Evolutionary conservation across 306 rosid genomes (phyloP), one percentile per base, ranked within the genome.

Genomic region (Citrullus amarus): DNA sequence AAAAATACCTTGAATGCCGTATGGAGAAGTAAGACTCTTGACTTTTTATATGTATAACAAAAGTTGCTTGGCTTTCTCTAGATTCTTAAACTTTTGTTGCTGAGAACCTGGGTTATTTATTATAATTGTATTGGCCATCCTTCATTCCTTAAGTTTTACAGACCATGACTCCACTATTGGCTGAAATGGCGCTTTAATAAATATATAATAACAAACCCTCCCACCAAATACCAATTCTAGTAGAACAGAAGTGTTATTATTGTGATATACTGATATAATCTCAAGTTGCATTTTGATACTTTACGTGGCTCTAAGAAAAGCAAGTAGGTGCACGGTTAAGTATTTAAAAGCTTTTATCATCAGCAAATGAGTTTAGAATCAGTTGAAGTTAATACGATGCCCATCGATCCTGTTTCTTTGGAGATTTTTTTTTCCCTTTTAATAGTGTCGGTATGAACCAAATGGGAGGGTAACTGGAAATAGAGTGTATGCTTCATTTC

Each of bases 1-100:
- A 92, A 84, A 88, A 85, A 79, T 94, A 94, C 80, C 83, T 94
- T 48, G 82, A 89, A 69, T 94, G 98, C 78, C 98, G 95, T 14
- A 94, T 92, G 98, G 90, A 90, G 69, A 94, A 90, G 98, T 92
- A 72, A 89, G 97, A 86, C 28, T 75, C 16, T 41, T 59, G 73
- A 70, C 58, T 79, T 83, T n/a, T n/a, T 75, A 12, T 25, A 30
- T 66, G 65, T 22, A 58, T 58, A n/a, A 58, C 41, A 43, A 18
- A 11, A 32, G 68, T 51, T 32, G 79, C 44, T 67, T 69, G 78
- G 32, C 48, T 78, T 55, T 39, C 34, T 13, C 43, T 6, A 38
- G 73, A 59, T 68, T 41, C 15, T 14, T 56, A 22, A 44, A 44
- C 20, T 5, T 69, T 22, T 69, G 56, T 69, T 69, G 20, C 6